Evolutionary conservation across 148 eudicot species (phyloP), one percentile per base, ranked within the genome.

Genomic region (Talinum fruticosum): DNA sequence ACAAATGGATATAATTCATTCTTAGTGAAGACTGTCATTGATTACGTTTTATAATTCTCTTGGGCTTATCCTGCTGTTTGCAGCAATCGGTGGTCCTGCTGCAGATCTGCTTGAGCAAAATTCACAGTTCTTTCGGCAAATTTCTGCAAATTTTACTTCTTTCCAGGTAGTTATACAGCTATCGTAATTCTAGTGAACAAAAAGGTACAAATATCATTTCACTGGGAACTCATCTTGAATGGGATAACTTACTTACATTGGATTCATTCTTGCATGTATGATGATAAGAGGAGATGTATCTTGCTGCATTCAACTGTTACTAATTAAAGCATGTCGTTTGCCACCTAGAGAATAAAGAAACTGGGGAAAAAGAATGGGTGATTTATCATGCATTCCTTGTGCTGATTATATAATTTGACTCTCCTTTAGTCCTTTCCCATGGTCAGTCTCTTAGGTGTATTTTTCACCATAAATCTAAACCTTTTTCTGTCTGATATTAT

Each of bases 101-200:
- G 99, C 95, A 72, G 90, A 89, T 79, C 87, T 96, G 82, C 99
- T 96, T 85, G 90, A 96, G 87, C 93, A 93, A 84, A 96, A 83
- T 83, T 89, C 89, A 83, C 90, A 87, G 74, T 86, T 86, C 74
- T 87, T 96, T 75, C 90, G 86, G 62, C 91, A 96, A 85, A 91
- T 96, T 75, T 90, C 93, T 38, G 76, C 86, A 32, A 96, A 96
- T 84, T 93, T 96, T 83, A 66, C 88, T 36, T 81, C 92, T 54
- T 89, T 73, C 62, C 92, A 89, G 99, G 99, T 96, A 67, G 73
- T 28, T 3, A n/a, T 72, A 8, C 5, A 57, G 36, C 53, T 21
- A 35, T 21, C 14, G 34, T 2, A 73, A 57, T 59, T 75, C 0
- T 18, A 69, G 26, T 8, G 10, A 18, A 35, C 23, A 8, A 26